phyloP scores from a whole-genome alignment of 1,139 yeast genomes.

The Taiozyma sp. region DNA sequence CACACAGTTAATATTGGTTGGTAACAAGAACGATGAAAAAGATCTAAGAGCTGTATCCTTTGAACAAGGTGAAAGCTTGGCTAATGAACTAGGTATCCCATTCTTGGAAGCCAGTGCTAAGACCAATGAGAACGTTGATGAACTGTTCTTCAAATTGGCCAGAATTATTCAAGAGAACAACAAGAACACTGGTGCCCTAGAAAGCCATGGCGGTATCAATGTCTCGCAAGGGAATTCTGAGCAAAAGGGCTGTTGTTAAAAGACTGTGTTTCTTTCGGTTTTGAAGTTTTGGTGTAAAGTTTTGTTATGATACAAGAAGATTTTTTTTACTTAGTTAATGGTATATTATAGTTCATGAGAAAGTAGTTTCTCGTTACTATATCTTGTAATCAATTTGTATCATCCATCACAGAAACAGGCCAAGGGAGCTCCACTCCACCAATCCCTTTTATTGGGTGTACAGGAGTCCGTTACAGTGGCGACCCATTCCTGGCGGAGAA shows the following conservation, averaged over 20 bases:
- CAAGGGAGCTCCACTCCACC: too few species aligned
- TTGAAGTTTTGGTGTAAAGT: neutral
- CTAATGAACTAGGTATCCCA: constrained; percentile 83
- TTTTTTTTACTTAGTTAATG: neutral
- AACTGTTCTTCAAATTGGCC: constrained; percentile 88
- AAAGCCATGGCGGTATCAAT: constrained; percentile 29
- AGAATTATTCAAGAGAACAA: constrained; percentile 78
- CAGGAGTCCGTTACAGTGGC: too few species aligned
- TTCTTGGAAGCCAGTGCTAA: constrained; percentile 96
- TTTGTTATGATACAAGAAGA: neutral
- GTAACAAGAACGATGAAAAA: constrained; percentile 86
- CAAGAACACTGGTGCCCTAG: constrained; percentile 30
- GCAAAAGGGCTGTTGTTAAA: constrained; percentile 16
- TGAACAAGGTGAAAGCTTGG: constrained; percentile 87
- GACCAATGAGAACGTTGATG: constrained; percentile 86
- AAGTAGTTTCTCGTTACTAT: neutral
- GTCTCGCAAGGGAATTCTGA: constrained; percentile 10
- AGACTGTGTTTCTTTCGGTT: neutral
- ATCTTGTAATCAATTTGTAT: neutral
- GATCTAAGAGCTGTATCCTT: constrained; percentile 72
- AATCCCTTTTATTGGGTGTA: too few species aligned
- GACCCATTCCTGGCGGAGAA: too few species aligned
- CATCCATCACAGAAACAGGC: too few species aligned
- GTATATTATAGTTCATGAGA: neutral
- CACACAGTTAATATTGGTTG: constrained; percentile 89